phyloP scores from a whole-genome alignment of 2,329 filamentous ascomycete species.

The Fusarium denticulatum region DNA sequence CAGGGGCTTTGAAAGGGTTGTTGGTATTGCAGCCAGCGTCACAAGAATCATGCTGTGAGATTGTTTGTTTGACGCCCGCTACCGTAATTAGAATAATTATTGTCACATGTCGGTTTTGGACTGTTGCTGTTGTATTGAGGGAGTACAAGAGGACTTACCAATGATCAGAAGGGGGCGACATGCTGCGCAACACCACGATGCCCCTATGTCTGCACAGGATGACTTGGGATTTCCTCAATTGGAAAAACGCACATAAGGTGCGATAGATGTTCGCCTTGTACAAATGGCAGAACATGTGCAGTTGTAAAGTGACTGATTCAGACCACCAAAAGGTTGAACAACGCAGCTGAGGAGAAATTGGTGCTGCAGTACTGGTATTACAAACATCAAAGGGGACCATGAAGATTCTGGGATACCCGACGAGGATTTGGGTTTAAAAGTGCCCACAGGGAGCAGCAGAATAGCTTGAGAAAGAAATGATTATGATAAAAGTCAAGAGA shows the following conservation, averaged over 20 bases:
- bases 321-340: neutral
- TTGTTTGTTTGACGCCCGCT: no score
- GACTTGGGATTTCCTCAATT: neutral
- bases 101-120: neutral
- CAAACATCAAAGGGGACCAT: fast-evolving
- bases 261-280: no score
- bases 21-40: neutral
- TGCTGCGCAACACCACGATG: neutral
- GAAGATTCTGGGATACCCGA: fast-evolving
- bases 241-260: neutral
- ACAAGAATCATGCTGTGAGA: neutral
- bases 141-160: neutral
- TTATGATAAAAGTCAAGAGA: neutral
- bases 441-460: fast-evolving
- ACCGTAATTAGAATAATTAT: fast-evolving
- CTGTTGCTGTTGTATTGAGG: neutral
- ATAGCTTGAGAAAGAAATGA: no score
- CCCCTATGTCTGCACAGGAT: neutral
- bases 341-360: fast-evolving
- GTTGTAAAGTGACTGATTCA: no score
- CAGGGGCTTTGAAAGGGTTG: neutral
- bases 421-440: neutral
- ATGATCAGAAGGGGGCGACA: neutral
- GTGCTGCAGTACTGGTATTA: fast-evolving
- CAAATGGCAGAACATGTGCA: no score